Base-by-base conservation (phyloP, 495 filamentous ascomycete species). In the Lasiosphaeris hirsuta region DNA sequence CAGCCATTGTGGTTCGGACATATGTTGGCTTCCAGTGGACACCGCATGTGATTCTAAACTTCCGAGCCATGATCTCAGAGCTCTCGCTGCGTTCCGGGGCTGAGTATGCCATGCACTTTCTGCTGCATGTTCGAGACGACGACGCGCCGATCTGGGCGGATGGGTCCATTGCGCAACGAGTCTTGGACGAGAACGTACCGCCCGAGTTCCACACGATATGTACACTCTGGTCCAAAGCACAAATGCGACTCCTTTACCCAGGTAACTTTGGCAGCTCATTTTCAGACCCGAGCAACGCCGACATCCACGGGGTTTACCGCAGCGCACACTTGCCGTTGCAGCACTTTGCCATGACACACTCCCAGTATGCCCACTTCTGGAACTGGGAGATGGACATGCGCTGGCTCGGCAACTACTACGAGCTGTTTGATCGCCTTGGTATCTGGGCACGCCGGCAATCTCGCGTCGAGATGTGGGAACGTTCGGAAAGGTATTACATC, bases 361-460 rank as follows among this genome's bases (percentile, higher is more conserved):
- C 89, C 0, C 90, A 97, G 66, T 97, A 94, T 69, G 91, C 92
- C 42, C 91, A 86, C 71, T 89, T 93, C 71, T 98, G 94, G 94
- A 92, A 98, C 69, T 97, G 91, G 92, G 94, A 98, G 72, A 92
- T 97, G 84, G 94, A 98, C 68, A 85, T 90, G 57, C 84, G 94
- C 2, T 95, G 92, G 72, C 89, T 90, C 0, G 94, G 94, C 17
- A 90, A 96, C 69, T 96, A 88, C 79, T 97, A 97, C 72, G 87
- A 96, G 64, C 78, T 97, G 10, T 95, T 97, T 66, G 82, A 88
- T 56, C 83, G 85, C 57, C 81, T 94, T 38, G 75, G 74, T 13
- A 69, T 70, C 35, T 98, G 90, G 91, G 87, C 90, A 2, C 80
- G 78, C 44, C 64, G 84, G 43, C 93, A 97, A 69, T 88, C 90